Evolutionary conservation across 352 stramenopile species (phyloP), one percentile per base, ranked within the genome.

Genomic region (Phytophthora hybrid): DNA sequence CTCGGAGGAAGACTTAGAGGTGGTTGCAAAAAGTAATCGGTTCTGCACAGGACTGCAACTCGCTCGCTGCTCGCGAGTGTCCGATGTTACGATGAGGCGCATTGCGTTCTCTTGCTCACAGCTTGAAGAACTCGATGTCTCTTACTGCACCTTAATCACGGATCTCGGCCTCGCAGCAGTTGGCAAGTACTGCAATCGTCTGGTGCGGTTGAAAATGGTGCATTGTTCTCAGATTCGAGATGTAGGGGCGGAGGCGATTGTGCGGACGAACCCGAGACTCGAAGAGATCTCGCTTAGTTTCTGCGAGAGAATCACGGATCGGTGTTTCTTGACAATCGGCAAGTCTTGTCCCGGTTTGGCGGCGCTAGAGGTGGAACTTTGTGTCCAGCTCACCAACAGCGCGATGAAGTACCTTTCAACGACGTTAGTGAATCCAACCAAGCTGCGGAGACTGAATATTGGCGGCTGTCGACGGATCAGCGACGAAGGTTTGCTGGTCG

Each of bases 51-150:
- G 69, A 1, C 76, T 94, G 29, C 34, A 72, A 10, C 71, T 94
- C 19, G 62, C 73, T 32, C 53, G 69, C 3, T 96, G 89, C 54
- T 46, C 59, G 4, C 8, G 54, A 0, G 29, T 96, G 5, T 81
- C 72, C 0, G 85, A 93, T 37, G 51, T 75, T 5, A 68, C 81
- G 0, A 73, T 96, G 52, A 70, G 77, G 34, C 74, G 72, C 0
- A 72, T 89, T 4, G 77, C 70, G 6, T 26, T 83, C 52, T 79
- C 76, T 41, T 96, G 87, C 57, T 73, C 73, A 1, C 84, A 93
- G 14, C 73, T 98, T 1, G 89, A 97, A 59, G 54, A 82, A 4
- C 78, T 98, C 1, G 90, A 98, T 52, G 55, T 97, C 0, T 90
- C 89, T 5, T 83, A 87, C n/a, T 94, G 88, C 54, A 70, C 66